Conservation (phyloP, 345 rosid genomes). For the Eutrema yunnanense region DNA sequence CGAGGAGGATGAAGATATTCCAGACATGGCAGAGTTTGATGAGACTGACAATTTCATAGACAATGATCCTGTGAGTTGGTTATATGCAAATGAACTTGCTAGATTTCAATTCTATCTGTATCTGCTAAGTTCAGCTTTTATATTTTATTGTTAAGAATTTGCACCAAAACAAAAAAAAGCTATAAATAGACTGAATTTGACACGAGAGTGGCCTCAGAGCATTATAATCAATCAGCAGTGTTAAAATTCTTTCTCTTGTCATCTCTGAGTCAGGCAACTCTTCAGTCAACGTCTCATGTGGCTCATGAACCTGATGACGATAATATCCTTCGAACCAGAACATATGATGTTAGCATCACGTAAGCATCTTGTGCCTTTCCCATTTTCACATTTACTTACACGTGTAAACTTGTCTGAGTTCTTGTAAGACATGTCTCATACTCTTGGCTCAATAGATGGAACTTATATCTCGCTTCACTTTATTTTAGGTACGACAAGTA, state of each 20-base stretch:
- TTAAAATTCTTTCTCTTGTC: not conserved
- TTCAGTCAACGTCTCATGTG: conserved; percentile 60
- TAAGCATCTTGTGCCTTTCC: conserved; percentile 18
- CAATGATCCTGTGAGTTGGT: conserved; percentile 55
- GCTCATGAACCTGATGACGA: conserved; percentile 93
- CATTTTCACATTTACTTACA: not conserved
- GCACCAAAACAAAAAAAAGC: not conserved
- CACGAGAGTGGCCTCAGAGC: not conserved
- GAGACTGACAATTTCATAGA: conserved; percentile 57
- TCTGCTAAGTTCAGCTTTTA: not conserved
- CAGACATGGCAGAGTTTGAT: conserved; percentile 79
- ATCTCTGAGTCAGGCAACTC: conserved; percentile 61
- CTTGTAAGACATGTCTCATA: not conserved
- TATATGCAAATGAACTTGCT: not conserved
- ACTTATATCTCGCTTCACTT: not conserved
- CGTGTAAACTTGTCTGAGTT: not conserved
- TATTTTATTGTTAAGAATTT: not conserved
- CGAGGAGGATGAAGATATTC: conserved; percentile 73
- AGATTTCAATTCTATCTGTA: not conserved
- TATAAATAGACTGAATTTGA: not conserved
- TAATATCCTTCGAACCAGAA: conserved; percentile 86
- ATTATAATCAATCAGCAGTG: not conserved
- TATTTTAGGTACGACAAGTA: conserved; percentile 72
- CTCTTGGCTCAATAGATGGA: not conserved
- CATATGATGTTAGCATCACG: conserved; percentile 99